A percentile compares a stretch with the other conserved stretches of the same genome.
Conservation (phyloP, 1,139 yeast genomes). For the Sugiyamaella novakii region DNA sequence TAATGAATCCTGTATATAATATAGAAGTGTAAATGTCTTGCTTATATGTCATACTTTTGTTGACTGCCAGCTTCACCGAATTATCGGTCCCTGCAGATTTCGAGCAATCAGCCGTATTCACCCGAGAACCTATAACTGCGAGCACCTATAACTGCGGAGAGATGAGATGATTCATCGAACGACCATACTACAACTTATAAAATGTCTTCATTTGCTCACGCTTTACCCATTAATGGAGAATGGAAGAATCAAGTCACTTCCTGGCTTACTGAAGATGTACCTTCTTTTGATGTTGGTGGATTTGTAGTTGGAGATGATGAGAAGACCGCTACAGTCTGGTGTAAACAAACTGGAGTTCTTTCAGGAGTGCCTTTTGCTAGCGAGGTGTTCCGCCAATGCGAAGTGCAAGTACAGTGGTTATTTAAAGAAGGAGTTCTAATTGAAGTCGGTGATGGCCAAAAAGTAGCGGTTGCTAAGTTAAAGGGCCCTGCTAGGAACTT, state of each 20-base stretch:
- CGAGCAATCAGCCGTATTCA: neutral
- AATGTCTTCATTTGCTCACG: conserved; percentile 46
- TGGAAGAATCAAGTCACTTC: conserved; percentile 79
- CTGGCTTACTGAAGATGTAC: conserved; percentile 86
- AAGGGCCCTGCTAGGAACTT: conserved; percentile 76
- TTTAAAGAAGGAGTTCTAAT: conserved; percentile 67
- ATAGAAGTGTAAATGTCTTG: conserved; percentile 1
- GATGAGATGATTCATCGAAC: too few species aligned
- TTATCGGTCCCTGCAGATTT: too few species aligned
- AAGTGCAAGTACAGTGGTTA: conserved; percentile 70
- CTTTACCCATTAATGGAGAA: conserved; percentile 70
- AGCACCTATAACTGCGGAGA: conserved; percentile 2
- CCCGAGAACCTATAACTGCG: neutral
- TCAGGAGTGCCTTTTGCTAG: conserved; percentile 89
- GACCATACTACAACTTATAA: neutral
- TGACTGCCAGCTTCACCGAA: too few species aligned
- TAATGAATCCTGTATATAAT: conserved; percentile 13
- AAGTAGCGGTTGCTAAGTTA: conserved; percentile 76
- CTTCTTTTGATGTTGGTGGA: conserved; percentile 93
- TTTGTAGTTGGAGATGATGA: conserved; percentile 80
- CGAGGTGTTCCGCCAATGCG: conserved; percentile 81
- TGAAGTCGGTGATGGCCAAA: conserved; percentile 55
- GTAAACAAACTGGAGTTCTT: conserved; percentile 80
- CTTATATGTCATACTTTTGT: too few species aligned
- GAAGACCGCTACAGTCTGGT: conserved; percentile 74